Evolutionary conservation across 768 basidiomycete genomes (phyloP).

Genomic region (Fomitopsis pulvina): DNA sequence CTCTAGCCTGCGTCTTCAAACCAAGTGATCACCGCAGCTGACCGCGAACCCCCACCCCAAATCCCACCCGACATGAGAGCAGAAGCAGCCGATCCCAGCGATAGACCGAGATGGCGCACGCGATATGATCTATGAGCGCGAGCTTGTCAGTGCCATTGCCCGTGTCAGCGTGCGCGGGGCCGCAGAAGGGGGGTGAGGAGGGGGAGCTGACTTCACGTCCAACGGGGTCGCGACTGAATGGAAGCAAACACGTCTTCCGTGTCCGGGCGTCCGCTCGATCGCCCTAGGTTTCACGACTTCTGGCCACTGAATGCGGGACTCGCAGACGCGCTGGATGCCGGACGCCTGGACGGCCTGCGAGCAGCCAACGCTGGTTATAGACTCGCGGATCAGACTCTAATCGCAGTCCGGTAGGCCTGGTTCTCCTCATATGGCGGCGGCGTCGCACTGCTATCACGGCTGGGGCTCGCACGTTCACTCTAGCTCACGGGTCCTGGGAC

Average conservation of each 20-base stretch:
- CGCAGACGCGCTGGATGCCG: too few species aligned
- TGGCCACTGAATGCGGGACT: too few species aligned
- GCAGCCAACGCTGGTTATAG: neutral
- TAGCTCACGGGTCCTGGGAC: neutral
- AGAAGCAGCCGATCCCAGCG: neutral
- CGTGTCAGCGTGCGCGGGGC: neutral
- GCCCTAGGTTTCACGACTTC: too few species aligned
- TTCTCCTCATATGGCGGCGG: neutral
- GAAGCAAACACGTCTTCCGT: neutral
- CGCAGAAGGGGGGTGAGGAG: neutral
- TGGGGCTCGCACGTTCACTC: neutral
- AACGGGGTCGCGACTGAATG: neutral
- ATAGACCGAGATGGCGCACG: neutral
- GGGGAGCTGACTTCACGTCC: neutral
- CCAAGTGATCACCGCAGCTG: neutral
- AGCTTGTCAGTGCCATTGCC: too few species aligned
- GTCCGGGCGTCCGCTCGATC: neutral
- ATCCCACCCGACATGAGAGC: neutral
- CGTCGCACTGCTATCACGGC: neutral
- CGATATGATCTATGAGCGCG: neutral
- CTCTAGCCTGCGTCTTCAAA: neutral
- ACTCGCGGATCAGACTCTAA: neutral
- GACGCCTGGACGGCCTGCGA: too few species aligned
- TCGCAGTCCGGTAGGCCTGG: neutral
- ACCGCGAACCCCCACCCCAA: neutral